These are phyloP conservation scores for Austroboletus novae-zelandiae DNA, from an alignment of 1,284 basidiomycete species.

Conservation along the genomic window DNA sequence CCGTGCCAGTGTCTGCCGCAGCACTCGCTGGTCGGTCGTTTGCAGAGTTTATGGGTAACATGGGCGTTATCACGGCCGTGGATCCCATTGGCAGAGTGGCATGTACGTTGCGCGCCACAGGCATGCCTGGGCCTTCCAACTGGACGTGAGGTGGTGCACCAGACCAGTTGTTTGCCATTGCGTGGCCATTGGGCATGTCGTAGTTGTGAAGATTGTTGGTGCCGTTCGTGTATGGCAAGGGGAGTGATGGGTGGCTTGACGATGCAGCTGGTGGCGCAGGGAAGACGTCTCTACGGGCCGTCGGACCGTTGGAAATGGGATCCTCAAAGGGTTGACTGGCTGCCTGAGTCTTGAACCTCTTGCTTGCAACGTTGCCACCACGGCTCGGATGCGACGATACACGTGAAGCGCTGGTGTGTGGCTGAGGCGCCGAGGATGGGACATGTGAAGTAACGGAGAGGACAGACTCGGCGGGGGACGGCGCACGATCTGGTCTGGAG, in stretches of 20 bases:
- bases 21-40: conserved; percentile 28
- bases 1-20: conserved; percentile 35
- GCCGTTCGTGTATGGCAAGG: conserved; percentile 36
- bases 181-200: conserved; percentile 32
- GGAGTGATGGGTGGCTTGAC: conserved; percentile 41
- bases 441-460: conserved; percentile 64
- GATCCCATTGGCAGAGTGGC: conserved; percentile 30
- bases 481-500: conserved; percentile 54
- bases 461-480: conserved; percentile 70
- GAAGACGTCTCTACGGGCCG: conserved; percentile 33
- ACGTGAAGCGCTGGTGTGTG: conserved; percentile 31
- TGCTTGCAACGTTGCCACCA: conserved; percentile 33
- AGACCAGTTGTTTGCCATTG: conserved; percentile 24
- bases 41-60: conserved; percentile 19
- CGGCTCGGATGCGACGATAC: conserved; percentile 33
- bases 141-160: conserved; percentile 44
- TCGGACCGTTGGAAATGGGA: conserved; percentile 19
- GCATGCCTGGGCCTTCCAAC: conserved; percentile 76
- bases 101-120: conserved; percentile 49
- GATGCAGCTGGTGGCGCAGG: conserved; percentile 39
- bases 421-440: conserved; percentile 28
- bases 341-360: conserved; percentile 33
- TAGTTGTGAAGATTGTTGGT: conserved; percentile 33
- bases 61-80: conserved; percentile 23
- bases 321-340: conserved; percentile 31